Evolutionary conservation across 441 rosid species (phyloP), one percentile per base, ranked within the genome.

Genomic region (Euphorbia schlechtendalii): DNA sequence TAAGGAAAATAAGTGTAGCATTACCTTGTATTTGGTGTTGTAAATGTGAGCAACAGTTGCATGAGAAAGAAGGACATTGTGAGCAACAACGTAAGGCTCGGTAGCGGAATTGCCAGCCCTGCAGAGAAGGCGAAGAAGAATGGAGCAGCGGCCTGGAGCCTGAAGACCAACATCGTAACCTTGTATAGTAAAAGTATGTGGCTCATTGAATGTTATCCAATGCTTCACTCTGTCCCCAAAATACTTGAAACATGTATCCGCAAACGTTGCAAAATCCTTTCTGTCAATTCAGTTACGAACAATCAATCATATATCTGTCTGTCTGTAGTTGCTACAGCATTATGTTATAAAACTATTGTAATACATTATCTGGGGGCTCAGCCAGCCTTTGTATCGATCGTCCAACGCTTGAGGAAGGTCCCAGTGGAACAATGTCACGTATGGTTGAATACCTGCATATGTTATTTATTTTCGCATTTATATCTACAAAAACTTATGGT

Each of bases 321-420:
- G 34, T 6, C n/a, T n/a, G n/a, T n/a, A n/a, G n/a, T n/a, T n/a
- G 6, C 34, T 32, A 32, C 34, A 32, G 6, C 34, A 3, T 32
- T 32, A 32, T 32, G 34, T 32, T 32, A 32, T 2, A 32, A n/a
- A n/a, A n/a, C n/a, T n/a, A n/a, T n/a, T n/a, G n/a, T n/a, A n/a
- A n/a, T n/a, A n/a, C 82, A 77, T 73, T 3, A 81, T 72, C 14
- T 73, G 65, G 17, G 68, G 58, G 60, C 64, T 65, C 21, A 81
- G 70, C 72, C 77, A 74, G 11, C 84, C 84, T 20, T 40, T 67
- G 41, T 81, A 81, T 57, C 60, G 53, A 45, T 75, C 75, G 7
- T 77, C 65, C 36, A 83, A 71, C 13, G 77, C 70, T 61, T 76
- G 81, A 11, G 81, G 83, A 70, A 80, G 73, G 54, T 80, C 84